Evolutionary conservation across 2,329 filamentous ascomycete genomes (phyloP), one percentile per base, ranked within the genome.

Genomic region (Ceratocystiopsis brevicomis): DNA sequence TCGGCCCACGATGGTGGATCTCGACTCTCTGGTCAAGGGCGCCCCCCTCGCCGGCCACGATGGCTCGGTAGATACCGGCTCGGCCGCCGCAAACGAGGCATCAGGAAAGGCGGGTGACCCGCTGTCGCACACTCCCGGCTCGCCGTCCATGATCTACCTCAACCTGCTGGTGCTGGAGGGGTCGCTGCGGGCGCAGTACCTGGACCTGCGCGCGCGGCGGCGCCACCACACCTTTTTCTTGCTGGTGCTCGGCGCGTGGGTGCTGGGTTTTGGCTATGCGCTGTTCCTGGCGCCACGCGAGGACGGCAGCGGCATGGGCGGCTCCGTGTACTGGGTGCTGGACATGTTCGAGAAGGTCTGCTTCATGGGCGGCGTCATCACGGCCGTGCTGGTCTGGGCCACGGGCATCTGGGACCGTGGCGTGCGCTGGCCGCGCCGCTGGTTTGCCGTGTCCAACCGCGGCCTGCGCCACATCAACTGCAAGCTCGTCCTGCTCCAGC

Each of bases 101-200:
- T 4, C 25, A 8, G 25, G 15, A 6, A 21, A 12, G 35, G 60
- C 66, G 25, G 63, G 64, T 56, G 85, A 92, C 57, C 84, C 85
- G 25, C 72, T 88, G 49, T 78, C 77, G 53, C 76, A 79, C 48
- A 76, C 88, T 15, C 87, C 87, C n/a, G 88, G 82, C 56, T 85
- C 84, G 15, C 87, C 87, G 39, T 84, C 85, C 44, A 90, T 94
- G 67, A 95, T 98, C 56, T 98, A 98, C 64, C 77, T 98, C 54
- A 98, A 98, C 61, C 79, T 98, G 19, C 73, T 98, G 46, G 92
- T 98, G 54, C 82, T 98, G 60, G 90, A 98, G 60, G 86, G 85
- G 40, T 94, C 86, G 6, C 68, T 98, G 34, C 84, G 90, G 50
- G 79, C 85, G 19, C 90, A 98, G 55, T 96, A 92, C 61, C 76